phyloP scores from a whole-genome alignment of 106 monocot genomes.

The Dendrobium catenatum region DNA sequence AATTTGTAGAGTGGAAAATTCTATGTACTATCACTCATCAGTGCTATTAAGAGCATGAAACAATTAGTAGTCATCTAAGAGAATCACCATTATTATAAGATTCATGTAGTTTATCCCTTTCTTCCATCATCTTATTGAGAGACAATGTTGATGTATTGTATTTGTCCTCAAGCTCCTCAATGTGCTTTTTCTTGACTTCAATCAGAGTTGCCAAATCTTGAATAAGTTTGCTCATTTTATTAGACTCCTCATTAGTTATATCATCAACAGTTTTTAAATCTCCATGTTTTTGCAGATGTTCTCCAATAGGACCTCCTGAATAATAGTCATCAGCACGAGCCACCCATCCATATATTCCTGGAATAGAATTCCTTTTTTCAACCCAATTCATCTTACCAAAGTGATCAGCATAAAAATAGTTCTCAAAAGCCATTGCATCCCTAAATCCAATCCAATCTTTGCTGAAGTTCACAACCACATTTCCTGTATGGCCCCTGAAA shows the following conservation, averaged over 20 bases:
- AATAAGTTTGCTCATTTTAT: conserved; percentile 39
- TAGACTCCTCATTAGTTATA: conserved; percentile 28
- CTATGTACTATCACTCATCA: background rate
- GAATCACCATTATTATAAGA: conserved; percentile 53
- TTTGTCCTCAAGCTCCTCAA: conserved; percentile 48
- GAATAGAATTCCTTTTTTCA: conserved; percentile 10
- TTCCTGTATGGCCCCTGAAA: conserved; percentile 52
- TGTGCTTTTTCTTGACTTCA: conserved; percentile 36
- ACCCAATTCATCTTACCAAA: conserved; percentile 35
- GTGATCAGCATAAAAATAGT: conserved; percentile 34
- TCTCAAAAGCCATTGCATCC: conserved; percentile 65
- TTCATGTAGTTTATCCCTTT: conserved; percentile 33
- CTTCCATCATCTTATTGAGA: conserved; percentile 38
- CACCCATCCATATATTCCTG: conserved; percentile 64
- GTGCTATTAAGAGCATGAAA: background rate
- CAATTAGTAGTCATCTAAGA: background rate
- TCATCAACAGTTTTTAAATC: conserved; percentile 53
- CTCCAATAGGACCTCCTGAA: conserved; percentile 27
- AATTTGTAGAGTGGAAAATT: background rate
- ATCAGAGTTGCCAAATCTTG: conserved; percentile 37
- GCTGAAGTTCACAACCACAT: conserved; percentile 52
- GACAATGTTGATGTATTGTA: conserved; percentile 38
- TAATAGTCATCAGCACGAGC: conserved; percentile 59
- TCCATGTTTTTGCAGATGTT: conserved; percentile 43
- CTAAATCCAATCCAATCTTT: conserved; percentile 73